These are phyloP conservation scores for Licmophora abbreviata DNA, from an alignment of 108 stramenopile species.

Conservation along the genomic window DNA sequence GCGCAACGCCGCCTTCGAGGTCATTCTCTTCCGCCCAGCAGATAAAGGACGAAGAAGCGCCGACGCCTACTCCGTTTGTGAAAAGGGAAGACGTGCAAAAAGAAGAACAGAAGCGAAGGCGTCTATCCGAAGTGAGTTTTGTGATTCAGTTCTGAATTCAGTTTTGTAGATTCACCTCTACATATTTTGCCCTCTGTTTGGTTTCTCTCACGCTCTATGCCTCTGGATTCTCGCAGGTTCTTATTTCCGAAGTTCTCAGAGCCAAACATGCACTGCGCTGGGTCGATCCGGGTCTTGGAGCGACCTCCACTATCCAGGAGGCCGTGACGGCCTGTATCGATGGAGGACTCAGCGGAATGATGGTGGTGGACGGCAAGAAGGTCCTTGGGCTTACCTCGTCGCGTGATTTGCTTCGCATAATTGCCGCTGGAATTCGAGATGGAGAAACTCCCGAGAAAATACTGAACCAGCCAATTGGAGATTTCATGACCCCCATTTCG, in stretches of 20 bases:
- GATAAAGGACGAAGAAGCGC: no score
- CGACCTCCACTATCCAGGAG: constrained; percentile 48
- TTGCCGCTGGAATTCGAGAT: constrained; percentile 55
- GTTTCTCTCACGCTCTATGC: not conserved
- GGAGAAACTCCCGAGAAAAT: constrained; percentile 31
- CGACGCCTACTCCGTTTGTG: no score
- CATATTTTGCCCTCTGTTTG: no score
- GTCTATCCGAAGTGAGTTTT: constrained; percentile 28
- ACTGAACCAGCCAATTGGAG: constrained; percentile 28
- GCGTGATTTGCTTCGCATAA: constrained; percentile 69
- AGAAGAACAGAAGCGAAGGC: constrained; percentile 14
- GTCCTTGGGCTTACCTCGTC: constrained; percentile 72
- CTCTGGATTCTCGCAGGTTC: constrained; percentile 14
- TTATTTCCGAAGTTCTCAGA: constrained; percentile 65
- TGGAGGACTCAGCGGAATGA: constrained; percentile 69
- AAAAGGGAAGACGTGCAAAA: constrained; percentile 14
- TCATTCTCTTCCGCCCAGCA: no score
- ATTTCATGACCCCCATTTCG: constrained; percentile 73
- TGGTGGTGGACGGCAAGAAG: constrained; percentile 57
- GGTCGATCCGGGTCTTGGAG: constrained; percentile 65
- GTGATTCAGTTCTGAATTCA: no score
- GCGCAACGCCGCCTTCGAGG: no score
- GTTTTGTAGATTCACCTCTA: no score
- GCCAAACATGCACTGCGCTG: constrained; percentile 74
- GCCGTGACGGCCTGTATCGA: constrained; percentile 64